Evolutionary conservation across 139 green algal species (phyloP).

Genomic region (Ettlia oleoabundans): DNA sequence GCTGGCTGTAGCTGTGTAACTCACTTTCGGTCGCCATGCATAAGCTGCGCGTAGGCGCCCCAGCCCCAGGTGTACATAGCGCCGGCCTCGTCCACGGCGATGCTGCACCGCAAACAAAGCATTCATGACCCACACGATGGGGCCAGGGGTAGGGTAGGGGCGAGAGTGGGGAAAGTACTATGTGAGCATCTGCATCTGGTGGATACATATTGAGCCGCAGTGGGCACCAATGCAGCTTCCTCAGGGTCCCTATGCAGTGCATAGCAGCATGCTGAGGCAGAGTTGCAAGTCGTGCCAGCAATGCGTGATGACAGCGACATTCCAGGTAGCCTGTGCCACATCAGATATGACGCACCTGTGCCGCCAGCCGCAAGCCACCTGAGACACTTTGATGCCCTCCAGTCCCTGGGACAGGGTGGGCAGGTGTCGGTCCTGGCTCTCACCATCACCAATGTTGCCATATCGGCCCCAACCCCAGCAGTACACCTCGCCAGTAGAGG

Average conservation of each 20-base stretch:
- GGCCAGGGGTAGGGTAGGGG: background rate
- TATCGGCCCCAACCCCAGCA: constrained; percentile 82
- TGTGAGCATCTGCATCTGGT: too few relatives aligned
- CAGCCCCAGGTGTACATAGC: constrained; percentile 88
- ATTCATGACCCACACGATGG: too few relatives aligned
- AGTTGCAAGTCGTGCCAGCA: too few relatives aligned
- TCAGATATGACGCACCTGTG: constrained; percentile 60
- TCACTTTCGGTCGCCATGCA: constrained; percentile 79
- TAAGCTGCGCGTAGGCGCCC: constrained; percentile 93
- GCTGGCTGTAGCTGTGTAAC: constrained; percentile 15
- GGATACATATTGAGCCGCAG: too few relatives aligned
- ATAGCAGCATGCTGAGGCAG: too few relatives aligned
- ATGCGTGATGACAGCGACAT: too few relatives aligned
- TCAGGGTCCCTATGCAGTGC: too few relatives aligned
- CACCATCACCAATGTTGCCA: constrained; percentile 85
- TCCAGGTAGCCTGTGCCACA: background rate
- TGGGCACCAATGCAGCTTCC: too few relatives aligned
- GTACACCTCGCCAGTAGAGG: constrained; percentile 65
- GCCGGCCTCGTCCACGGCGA: constrained; percentile 60
- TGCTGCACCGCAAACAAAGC: too few relatives aligned
- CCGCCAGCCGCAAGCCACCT: constrained; percentile 86
- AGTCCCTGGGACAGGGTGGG: constrained; percentile 51
- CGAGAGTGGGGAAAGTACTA: background rate
- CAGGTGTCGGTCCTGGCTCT: constrained; percentile 63
- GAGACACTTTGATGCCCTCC: constrained; percentile 49